Percentiles rank a stretch among this genome's conserved stretches.
Evolutionary conservation across 163 green algal species (phyloP).

Genomic region (Chlamydomonas reinhardtii): DNA sequence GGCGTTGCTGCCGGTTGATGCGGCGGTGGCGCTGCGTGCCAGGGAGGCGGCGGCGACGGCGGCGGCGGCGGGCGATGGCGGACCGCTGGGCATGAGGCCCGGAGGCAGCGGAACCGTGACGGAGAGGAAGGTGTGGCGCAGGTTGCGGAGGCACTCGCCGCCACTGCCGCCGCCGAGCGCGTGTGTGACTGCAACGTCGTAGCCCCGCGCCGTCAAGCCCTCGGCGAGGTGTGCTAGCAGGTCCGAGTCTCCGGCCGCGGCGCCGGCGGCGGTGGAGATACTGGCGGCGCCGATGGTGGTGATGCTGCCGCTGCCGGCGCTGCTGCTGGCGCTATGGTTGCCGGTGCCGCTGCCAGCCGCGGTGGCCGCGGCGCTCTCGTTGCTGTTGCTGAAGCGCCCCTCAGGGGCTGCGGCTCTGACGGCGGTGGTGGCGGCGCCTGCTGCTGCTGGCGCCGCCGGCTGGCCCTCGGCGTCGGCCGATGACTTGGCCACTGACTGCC

Average conservation of each 20-base stretch:
- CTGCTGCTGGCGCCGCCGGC: too few relatives aligned
- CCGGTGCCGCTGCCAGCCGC: background rate
- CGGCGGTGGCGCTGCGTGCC: background rate
- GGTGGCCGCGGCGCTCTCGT: background rate
- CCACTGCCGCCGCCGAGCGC: constrained; percentile 75
- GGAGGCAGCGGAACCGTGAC: constrained; percentile 40
- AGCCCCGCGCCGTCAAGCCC: constrained; percentile 2
- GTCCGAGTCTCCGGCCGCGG: background rate
- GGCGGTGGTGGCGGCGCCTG: too few relatives aligned
- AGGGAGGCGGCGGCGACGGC: constrained; percentile 24
- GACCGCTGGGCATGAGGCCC: constrained; percentile 19
- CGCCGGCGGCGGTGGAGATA: background rate
- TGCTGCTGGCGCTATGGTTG: background rate
- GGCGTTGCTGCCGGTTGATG: background rate
- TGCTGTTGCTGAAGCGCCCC: background rate
- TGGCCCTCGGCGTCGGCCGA: background rate
- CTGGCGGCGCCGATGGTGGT: background rate
- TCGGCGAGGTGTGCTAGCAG: constrained; percentile 32
- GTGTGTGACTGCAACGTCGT: constrained; percentile 40
- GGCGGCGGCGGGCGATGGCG: constrained; percentile 26
- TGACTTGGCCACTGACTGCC: background rate
- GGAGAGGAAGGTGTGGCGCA: constrained; percentile 82
- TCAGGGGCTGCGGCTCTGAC: too few relatives aligned
- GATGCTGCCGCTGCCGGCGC: background rate
- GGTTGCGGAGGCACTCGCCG: constrained; percentile 82